phyloP scores from a whole-genome alignment of 176 grass and related monocot genomes.

The Secale cereale region DNA sequence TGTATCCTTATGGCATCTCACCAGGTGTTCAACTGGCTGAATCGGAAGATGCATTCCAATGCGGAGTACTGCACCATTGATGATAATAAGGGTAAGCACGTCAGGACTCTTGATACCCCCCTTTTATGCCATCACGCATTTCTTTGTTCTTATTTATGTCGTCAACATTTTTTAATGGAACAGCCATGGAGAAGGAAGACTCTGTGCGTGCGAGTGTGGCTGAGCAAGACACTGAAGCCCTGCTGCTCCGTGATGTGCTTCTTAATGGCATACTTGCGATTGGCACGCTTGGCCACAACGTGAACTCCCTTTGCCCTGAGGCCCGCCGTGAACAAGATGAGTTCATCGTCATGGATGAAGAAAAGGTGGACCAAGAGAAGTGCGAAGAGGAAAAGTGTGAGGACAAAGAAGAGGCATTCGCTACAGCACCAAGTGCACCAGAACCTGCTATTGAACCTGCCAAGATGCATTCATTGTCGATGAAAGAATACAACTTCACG shows the following conservation, averaged over 20 bases:
- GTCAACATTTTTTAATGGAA: neutral
- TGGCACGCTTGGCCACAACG: slow-evolving; percentile 69
- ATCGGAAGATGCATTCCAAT: slow-evolving; percentile 61
- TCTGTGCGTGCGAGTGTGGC: slow-evolving; percentile 20
- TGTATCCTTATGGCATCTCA: slow-evolving; percentile 31
- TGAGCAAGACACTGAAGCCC: slow-evolving; percentile 80
- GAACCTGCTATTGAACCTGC: slow-evolving; percentile 23
- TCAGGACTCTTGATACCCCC: neutral
- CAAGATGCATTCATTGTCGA: slow-evolving; percentile 38
- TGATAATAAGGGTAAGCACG: slow-evolving; percentile 47
- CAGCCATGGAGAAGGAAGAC: slow-evolving; percentile 48
- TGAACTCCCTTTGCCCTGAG: slow-evolving; percentile 40
- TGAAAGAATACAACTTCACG: slow-evolving; percentile 40
- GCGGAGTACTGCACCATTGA: slow-evolving; percentile 54
- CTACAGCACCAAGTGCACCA: slow-evolving; percentile 2
- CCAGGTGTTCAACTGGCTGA: slow-evolving; percentile 83
- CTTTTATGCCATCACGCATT: slow-evolving; percentile 23
- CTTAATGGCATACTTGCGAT: slow-evolving; percentile 78
- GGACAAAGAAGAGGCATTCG: slow-evolving; percentile 1
- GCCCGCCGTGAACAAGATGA: slow-evolving; percentile 32
- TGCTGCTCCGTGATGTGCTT: slow-evolving; percentile 84
- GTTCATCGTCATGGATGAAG: slow-evolving; percentile 7
- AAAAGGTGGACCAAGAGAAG: slow-evolving; percentile 36
- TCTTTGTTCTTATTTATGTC: slow-evolving; percentile 25
- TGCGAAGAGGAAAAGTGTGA: slow-evolving; percentile 29